Evolutionary conservation across 495 filamentous ascomycete genomes (phyloP).

Genomic region (Penicillium paradoxum): DNA sequence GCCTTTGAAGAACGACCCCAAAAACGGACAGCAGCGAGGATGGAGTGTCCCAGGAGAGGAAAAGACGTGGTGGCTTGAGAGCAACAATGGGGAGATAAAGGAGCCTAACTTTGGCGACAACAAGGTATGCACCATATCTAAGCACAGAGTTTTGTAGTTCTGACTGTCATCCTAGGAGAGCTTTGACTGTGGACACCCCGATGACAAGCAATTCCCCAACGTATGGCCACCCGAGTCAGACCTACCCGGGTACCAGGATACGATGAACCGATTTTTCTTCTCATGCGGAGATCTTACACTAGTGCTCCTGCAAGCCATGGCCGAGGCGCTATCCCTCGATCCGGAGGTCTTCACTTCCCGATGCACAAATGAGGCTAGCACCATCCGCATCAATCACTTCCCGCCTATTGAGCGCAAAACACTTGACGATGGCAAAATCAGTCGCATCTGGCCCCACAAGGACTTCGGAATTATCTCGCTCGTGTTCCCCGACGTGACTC

Average conservation of each 20-base stretch:
- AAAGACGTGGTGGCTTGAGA: neutral
- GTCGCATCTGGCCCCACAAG: constrained; percentile 27
- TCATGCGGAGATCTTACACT: constrained; percentile 4
- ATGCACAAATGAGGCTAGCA: neutral
- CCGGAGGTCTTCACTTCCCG: constrained; percentile 1
- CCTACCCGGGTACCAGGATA: constrained; percentile 4
- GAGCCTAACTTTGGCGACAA: neutral
- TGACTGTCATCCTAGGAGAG: constrained; percentile 2
- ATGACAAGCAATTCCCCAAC: constrained; percentile 7
- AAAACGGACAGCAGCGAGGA: neutral
- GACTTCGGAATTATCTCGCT: constrained; percentile 39
- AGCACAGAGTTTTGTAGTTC: neutral
- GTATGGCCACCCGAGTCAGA: constrained; percentile 6
- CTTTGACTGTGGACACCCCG: constrained; percentile 4
- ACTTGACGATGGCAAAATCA: constrained; percentile 11
- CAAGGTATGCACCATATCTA: neutral
- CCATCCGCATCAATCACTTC: constrained; percentile 12
- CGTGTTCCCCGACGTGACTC: constrained; percentile 30
- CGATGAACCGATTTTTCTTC: constrained; percentile 6
- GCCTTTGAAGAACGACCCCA: neutral
- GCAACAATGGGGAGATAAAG: neutral
- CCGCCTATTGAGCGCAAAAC: neutral
- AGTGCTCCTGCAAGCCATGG: constrained; percentile 1
- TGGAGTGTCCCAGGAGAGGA: neutral
- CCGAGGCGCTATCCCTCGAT: neutral